phyloP scores from a whole-genome alignment of 768 basidiomycete species.

The Boletellus emodensis region DNA sequence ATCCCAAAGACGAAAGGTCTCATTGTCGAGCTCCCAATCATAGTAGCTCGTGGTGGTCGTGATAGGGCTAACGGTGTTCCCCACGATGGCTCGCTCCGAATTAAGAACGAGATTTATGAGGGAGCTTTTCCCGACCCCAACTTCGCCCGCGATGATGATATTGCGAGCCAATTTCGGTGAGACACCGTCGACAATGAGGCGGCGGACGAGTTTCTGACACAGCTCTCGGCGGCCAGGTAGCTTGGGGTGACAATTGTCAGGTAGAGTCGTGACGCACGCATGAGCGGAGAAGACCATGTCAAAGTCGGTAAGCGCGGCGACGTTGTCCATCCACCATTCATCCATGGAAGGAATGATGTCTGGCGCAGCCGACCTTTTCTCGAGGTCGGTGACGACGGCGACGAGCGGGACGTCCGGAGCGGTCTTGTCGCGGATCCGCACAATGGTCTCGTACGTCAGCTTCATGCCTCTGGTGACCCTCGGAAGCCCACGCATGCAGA shows the following conservation, averaged over 20 bases:
- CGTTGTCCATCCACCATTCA: slow-evolving; percentile 38
- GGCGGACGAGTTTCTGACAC: slow-evolving; percentile 15
- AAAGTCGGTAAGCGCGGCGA: slow-evolving; percentile 20
- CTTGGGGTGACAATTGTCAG: slow-evolving; percentile 21
- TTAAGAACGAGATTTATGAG: slow-evolving; percentile 26
- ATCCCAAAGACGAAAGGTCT: slow-evolving; percentile 26
- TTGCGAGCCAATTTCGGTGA: slow-evolving; percentile 22
- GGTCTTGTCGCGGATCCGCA: slow-evolving; percentile 17
- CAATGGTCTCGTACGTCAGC: slow-evolving; percentile 23
- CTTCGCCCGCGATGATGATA: slow-evolving; percentile 24
- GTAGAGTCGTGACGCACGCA: slow-evolving; percentile 20
- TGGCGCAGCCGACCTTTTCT: slow-evolving; percentile 20
- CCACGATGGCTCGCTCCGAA: slow-evolving; percentile 16
- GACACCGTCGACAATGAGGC: slow-evolving; percentile 14
- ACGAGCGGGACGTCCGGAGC: slow-evolving; percentile 20
- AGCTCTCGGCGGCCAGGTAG: slow-evolving; percentile 15
- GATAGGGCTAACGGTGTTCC: slow-evolving; percentile 15
- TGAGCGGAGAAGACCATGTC: slow-evolving; percentile 33
- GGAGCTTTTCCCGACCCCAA: slow-evolving; percentile 29
- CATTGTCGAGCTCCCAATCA: slow-evolving; percentile 8
- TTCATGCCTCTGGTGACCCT: slow-evolving; percentile 26
- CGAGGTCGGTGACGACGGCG: slow-evolving; percentile 31
- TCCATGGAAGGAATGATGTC: slow-evolving; percentile 28
- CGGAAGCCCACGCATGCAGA: slow-evolving; percentile 27
- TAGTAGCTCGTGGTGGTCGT: slow-evolving; percentile 13